Evolutionary conservation across 2,329 filamentous ascomycete genomes (phyloP), one percentile per base, ranked within the genome.

Genomic region (Rutstroemia sp.): DNA sequence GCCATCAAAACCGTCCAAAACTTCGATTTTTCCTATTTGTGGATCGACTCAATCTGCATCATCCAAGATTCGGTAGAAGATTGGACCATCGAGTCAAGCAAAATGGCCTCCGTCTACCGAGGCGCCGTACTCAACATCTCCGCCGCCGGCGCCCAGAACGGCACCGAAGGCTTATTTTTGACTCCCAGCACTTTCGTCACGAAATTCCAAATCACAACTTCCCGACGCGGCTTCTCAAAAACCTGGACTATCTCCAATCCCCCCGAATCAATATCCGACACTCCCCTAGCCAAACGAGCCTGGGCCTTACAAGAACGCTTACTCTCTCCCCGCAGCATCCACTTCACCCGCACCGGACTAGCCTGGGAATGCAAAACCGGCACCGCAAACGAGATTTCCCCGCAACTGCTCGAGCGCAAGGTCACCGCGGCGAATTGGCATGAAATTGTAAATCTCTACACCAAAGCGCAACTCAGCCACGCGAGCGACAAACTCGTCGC

Each of bases 401-500:
- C 10, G 30, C 10, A 12, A 5, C 4, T 34, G 12, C 3, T 19
- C 39, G 16, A 42, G 16, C 6, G 39, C 39, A 14, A 42, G 9
- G 19, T 19, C 16, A 2, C 16, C 5, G 7, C 16, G 9, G 12
- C 9, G 17, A 10, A 12, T n/a, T 44, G 41, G 41, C 17, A 19
- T 10, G 10, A 19, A 14, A 23, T 44, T 10, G 5, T 44, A 7
- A 44, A 44, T 19, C 4, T 17, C 8, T 44, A 44, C 9, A 44
- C 41, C 4, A 19, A 12, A 44, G 41, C 41, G 1, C 17, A 44
- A 19, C 41, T 44, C 12, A 23, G 19, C 4, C 21, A 8, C 17
- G 6, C 6, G 17, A 21, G 21, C 9, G 46, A 68, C 0, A 70
- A 72, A 25, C 69, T 65, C 57, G 72, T 75, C 4, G 68, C 65